Conservation (phyloP, 225 moss, liverwort and hornwort genomes). For the Polytrichum commune region DNA sequence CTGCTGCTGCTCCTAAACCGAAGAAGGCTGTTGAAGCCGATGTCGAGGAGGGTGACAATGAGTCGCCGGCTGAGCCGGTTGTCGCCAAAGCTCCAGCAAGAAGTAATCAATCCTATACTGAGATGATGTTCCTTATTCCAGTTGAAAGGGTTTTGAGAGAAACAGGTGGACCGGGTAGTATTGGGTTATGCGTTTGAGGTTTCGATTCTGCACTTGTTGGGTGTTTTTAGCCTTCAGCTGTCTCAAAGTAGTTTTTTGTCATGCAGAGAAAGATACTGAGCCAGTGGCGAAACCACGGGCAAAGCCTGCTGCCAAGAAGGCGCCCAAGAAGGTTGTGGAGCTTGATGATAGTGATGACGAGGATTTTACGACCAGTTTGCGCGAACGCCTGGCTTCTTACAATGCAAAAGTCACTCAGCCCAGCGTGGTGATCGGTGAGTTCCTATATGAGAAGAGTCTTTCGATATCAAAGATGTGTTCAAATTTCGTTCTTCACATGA, state of each 20-base stretch:
- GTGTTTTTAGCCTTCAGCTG: too few relatives aligned
- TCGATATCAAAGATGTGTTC: too few relatives aligned
- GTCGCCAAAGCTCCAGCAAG: constrained; percentile 30
- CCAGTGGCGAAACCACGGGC: constrained; percentile 39
- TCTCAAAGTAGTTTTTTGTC: neutral
- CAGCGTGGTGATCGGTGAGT: constrained; percentile 43
- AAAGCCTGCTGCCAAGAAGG: constrained; percentile 35
- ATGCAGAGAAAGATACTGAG: constrained; percentile 14
- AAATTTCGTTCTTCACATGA: too few relatives aligned
- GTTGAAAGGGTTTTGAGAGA: too few relatives aligned
- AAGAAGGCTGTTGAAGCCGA: constrained; percentile 53
- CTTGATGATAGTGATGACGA: constrained; percentile 53
- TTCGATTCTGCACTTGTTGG: too few relatives aligned
- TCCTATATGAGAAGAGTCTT: too few relatives aligned
- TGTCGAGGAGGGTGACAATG: constrained; percentile 16
- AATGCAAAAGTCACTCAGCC: constrained; percentile 47
- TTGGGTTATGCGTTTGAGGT: too few relatives aligned
- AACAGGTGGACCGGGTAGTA: too few relatives aligned
- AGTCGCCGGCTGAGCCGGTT: constrained; percentile 14
- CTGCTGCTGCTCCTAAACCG: constrained; percentile 33
- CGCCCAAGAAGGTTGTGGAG: constrained; percentile 45
- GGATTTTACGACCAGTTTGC: constrained; percentile 45
- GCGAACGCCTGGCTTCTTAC: constrained; percentile 46
- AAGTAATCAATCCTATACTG: constrained; percentile 22
- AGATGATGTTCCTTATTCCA: too few relatives aligned